A percentile compares a stretch with the other conserved stretches of the same genome.
These are phyloP conservation scores for Microthlaspi erraticum DNA, from an alignment of 345 rosid genomes.

Conservation along the genomic window DNA sequence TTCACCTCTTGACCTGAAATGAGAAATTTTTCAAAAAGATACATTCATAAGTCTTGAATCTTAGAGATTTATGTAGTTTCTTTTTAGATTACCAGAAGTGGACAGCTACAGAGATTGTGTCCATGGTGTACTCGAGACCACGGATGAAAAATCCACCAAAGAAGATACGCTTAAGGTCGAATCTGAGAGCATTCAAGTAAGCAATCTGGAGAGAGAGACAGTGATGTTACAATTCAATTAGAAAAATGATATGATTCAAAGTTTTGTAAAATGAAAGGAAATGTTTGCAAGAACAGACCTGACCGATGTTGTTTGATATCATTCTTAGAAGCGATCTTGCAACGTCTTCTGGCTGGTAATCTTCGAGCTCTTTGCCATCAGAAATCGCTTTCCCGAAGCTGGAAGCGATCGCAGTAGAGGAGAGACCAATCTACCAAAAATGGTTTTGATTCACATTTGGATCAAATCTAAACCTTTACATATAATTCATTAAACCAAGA, in stretches of 20 bases:
- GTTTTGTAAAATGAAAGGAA: neutral
- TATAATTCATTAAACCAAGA: neutral
- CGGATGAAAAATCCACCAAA: constrained; percentile 84
- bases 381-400: constrained; percentile 89
- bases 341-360: constrained; percentile 75
- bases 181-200: constrained; percentile 83
- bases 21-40: neutral
- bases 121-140: constrained; percentile 79
- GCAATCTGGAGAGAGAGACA: constrained; percentile 55
- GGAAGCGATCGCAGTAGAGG: constrained; percentile 77
- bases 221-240: neutral
- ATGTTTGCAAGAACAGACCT: constrained; percentile 52
- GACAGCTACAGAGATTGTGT: constrained; percentile 81
- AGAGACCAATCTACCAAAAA: constrained; percentile 67
- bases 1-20: constrained; percentile 84
- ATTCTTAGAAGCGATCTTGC: constrained; percentile 77
- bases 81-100: constrained; percentile 61
- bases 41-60: neutral
- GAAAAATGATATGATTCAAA: neutral
- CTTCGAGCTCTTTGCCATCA: constrained; percentile 70
- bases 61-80: neutral
- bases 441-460: neutral
- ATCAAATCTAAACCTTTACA: constrained; percentile 6
- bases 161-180: constrained; percentile 78
- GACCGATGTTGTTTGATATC: constrained; percentile 88